A percentile compares a stretch with the other conserved stretches of the same genome.
Evolutionary conservation across 805 yeast genomes (phyloP).

Genomic region (Myxozyma vanderwaltii): DNA sequence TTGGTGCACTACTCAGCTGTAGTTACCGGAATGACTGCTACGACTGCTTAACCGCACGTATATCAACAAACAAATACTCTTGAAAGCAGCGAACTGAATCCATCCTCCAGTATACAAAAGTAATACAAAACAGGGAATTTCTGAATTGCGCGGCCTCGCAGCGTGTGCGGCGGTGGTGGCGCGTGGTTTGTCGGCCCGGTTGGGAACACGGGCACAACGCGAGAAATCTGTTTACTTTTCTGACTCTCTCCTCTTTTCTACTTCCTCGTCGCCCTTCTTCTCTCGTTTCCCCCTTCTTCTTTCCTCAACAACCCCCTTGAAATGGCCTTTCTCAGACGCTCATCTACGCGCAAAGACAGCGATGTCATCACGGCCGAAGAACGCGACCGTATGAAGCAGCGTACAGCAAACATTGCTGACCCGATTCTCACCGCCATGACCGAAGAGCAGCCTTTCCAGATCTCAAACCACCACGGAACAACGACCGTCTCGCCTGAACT

Average conservation of each 20-base stretch:
- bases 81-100: too few relatives aligned
- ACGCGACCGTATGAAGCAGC: constrained; percentile 26
- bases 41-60: too few relatives aligned
- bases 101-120: too few relatives aligned
- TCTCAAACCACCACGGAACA: constrained; percentile 46
- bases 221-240: not conserved
- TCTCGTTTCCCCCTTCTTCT: not conserved
- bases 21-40: too few relatives aligned
- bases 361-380: constrained; percentile 23
- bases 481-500: constrained; percentile 54
- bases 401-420: constrained; percentile 48
- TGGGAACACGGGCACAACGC: not conserved
- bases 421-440: constrained; percentile 92
- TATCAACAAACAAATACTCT: too few relatives aligned
- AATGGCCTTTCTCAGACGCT: constrained; percentile 23
- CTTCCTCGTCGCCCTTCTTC: not conserved
- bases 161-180: not conserved
- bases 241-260: not conserved
- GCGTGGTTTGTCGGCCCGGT: not conserved
- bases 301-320: not conserved
- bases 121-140: too few relatives aligned
- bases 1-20: too few relatives aligned
- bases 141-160: too few relatives aligned
- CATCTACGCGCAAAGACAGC: constrained; percentile 16
- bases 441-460: constrained; percentile 95